Evolutionary conservation across 306 rosid genomes (phyloP), one percentile per base, ranked within the genome.

Genomic region (Prunus davidiana): DNA sequence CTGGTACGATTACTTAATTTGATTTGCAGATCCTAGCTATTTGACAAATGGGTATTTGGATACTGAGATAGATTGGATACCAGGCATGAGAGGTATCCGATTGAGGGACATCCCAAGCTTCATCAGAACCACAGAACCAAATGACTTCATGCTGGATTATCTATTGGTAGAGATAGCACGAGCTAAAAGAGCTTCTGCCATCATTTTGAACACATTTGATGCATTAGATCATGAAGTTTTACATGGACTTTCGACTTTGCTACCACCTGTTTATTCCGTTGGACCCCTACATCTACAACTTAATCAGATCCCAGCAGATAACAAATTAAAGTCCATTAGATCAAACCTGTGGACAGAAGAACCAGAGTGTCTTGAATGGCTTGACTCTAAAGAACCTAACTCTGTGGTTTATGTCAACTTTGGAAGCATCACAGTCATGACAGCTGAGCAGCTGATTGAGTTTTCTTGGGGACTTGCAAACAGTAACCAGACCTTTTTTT

Each of bases 321-420:
- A 50, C 20, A 16, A 76, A 0, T 28, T 82, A 62, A 66, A 76
- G 12, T 49, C 78, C 6, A 83, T 90, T 1, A 86, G 86, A 1
- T 81, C 91, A 18, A 92, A 90, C 62, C 86, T 92, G 0, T 92
- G 96, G 97, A 90, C 80, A 13, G 97, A 92, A 0, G 92, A 92
- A 20, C 14, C 55, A 0, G 62, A 78, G 19, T 88, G 96, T 41
- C 51, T 90, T 3, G 80, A 88, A 28, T 92, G 97, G 93, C 83
- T 92, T 0, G 77, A 87, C 45, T 45, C 27, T 15, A 79, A 81
- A 62, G 81, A 81, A 5, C 64, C 83, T 0, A 25, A 41, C 24
- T 78, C 82, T 11, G 77, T 78, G 4, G 73, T 71, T 54, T 71
- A 78, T 65, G 72, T 72, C 12, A 72, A 79, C 60, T 79, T 79